Base-by-base conservation (phyloP, 2,329 filamentous ascomycete genomes). In the Fusarium pseudocircinatum region DNA sequence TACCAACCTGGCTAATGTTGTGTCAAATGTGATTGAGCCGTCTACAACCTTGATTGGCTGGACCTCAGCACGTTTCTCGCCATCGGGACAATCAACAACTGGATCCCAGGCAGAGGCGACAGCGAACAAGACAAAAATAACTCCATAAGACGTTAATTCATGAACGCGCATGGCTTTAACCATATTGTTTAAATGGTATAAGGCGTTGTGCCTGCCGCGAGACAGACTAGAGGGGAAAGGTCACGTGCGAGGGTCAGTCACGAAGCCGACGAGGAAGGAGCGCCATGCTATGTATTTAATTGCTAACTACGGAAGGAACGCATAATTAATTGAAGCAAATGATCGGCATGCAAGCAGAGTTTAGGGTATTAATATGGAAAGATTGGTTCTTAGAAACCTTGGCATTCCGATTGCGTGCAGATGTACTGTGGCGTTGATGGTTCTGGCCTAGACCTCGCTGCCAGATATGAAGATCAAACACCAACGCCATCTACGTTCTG, bases 11-110 rank as follows among this genome's bases (percentile, higher is more conserved):
- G 63, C 60, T 20, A 68, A 50, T 13, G 49, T 63, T 12, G 64
- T 53, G 13, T 69, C 49, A 7, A 53, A 68, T 8, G 65, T 68
- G 8, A 32, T 47, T 22, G 63, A 68, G 26, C 65, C 65, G 8
- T 68, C 52, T 7, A 68, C 49, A 11, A 68, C 32, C 13, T 43
- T n/a, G 9, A 68, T 56, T 24, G 65, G 65, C 18, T 68, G 65
- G 1, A 62, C 12, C 12, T 68, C 37, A 8, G 67, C 30, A 13
- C 60, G 32, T 24, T 28, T 68, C 42, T 56, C 42, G 9, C 64
- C 64, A 34, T 53, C 26, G 0, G 36, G 39, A 2, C 65, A 68
- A 12, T 67, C 63, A 37, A 49, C 34, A 7, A 60, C 32, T 2
- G 64, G 52, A 15, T 64, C 39, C 32, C 50, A 60, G 22, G 61